Conservation (phyloP, 2,329 filamentous ascomycete species). For the Monilinia vaccinii-corymbosi region DNA sequence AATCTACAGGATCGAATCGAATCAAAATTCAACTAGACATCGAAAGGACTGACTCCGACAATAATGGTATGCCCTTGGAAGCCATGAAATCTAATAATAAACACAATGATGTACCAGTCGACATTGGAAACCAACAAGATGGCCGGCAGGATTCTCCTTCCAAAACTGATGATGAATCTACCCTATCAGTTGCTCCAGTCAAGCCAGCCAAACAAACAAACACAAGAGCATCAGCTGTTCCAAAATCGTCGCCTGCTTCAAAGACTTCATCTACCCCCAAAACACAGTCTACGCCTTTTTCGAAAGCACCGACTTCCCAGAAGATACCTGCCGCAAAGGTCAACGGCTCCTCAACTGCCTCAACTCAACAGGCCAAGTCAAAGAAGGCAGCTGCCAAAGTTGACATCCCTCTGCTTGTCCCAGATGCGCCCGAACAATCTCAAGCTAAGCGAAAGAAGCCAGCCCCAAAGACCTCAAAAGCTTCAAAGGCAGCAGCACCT, state of each 20-base stretch:
- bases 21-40: background rate
- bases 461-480: background rate
- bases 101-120: background rate
- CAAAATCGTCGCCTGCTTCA: background rate
- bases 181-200: background rate
- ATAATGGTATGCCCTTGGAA: background rate
- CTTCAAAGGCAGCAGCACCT: background rate
- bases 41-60: background rate
- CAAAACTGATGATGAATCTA: background rate
- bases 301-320: background rate
- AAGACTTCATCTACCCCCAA: background rate
- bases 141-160: background rate
- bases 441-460: background rate
- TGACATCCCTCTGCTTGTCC: background rate
- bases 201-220: background rate
- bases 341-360: background rate
- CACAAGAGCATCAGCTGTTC: background rate
- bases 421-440: background rate
- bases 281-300: background rate
- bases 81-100: background rate
- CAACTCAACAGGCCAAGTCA: background rate
- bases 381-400: background rate
- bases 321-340: background rate
- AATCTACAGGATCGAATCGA: background rate
- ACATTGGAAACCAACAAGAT: background rate